Evolutionary conservation across 2,329 filamentous ascomycete species (phyloP), one percentile per base, ranked within the genome.

Genomic region (Alternaria dauci): DNA sequence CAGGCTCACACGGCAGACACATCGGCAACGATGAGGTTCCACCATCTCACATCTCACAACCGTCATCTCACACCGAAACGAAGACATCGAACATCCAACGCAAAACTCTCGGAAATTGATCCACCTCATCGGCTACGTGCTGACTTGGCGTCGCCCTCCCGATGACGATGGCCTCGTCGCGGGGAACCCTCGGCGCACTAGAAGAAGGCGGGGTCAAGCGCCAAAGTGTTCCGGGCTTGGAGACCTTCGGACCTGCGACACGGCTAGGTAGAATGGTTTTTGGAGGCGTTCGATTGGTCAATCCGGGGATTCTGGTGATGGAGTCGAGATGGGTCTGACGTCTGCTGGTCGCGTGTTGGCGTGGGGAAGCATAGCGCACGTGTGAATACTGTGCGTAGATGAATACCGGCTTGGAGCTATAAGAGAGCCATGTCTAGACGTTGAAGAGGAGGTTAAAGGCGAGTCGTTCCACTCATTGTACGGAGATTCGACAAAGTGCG

Each of bases 101-200:
- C 61, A 61, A 16, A 25, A 52, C 39, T 26, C 53, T 63, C 61
- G 53, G 61, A 43, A 25, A 44, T 18, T 5, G 20, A 1, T 9
- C 28, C n/a, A 41, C n/a, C n/a, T 23, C 30, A 36, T 59, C 57
- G 52, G 57, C 28, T 56, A 54, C 44, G 57, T 36, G 50, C 58
- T 30, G 50, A 30, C 53, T 53, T 39, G 23, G 53, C 53, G 46
- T 41, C 58, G 53, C 36, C 30, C 51, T 52, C 53, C 61, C 57
- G 58, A 50, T 28, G 34, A 52, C 26, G 44, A 46, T 16, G 36
- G 30, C 25, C 23, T 43, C 11, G 16, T 38, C 59, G 63, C 69
- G 69, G 69, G 63, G 68, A 48, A 65, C 61, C 63, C 55, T 72
- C 68, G 69, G 71, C 62, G 63, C 53, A 58, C 54, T 55, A 59